Base-by-base conservation (phyloP, 2,329 filamentous ascomycete species). In the Verticillium dahliae region DNA sequence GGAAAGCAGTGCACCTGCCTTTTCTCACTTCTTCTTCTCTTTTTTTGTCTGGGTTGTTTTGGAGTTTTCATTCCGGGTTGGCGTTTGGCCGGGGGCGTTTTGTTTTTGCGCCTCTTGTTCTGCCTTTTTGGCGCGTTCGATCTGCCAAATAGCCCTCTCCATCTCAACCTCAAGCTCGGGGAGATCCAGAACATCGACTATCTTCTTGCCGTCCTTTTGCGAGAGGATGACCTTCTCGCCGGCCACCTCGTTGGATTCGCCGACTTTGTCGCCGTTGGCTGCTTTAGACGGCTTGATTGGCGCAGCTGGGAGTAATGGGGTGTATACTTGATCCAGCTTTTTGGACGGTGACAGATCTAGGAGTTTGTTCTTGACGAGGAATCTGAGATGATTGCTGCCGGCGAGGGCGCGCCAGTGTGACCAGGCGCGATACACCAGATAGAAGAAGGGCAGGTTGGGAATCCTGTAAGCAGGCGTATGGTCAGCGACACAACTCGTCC, bases 371-470 rank as follows among this genome's bases (percentile, higher is more conserved):
- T 90, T 78, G 50, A 94, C 75, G 13, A 99, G 83, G 74, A 91
- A 95, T 67, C 94, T 85, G 38, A 98, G 78, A 72, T 98, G 91
- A 69, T 87, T 90, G 22, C 92, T 93, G 60, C 95, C 95, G 41
- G 86, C 85, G 60, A 96, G 79, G 60, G 95, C 95, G 78, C 89
- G 85, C 86, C 90, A 96, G 75, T 97, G 92, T 22, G 91, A 96
- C 89, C 90, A 98, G 33, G 92, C 90, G 66, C 95, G 85, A 78
- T 96, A 99, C 18, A 85, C 86, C 50, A 98, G 84, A 74, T 98
- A 99, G 80, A 98, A 98, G 80, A 98, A 98, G 18, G 95, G 95
- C 13, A 99, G 80, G 72, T 99, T 97, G 39, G 94, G 93, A 65
- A 97, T 83, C 65, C 91, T 96, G 67, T 11, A 10, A 52, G n/a